Conservation (phyloP, 2,329 filamentous ascomycete genomes). For the Byssochlamys sp. region DNA sequence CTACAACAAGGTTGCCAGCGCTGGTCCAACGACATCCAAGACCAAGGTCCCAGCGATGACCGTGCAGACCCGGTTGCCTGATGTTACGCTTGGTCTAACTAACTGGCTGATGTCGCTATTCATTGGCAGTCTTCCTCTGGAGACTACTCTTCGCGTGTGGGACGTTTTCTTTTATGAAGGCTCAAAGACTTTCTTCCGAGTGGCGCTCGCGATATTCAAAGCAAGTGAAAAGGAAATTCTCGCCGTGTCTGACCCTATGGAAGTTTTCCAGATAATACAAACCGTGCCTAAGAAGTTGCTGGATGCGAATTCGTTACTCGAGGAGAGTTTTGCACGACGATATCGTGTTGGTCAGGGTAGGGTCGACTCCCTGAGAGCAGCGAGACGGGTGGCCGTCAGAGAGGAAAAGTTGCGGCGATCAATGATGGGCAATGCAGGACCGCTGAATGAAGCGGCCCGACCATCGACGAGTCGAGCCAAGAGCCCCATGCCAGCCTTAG, state of each 20-base stretch:
- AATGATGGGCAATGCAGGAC: slow-evolving; percentile 24
- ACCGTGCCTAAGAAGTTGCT: slow-evolving; percentile 69
- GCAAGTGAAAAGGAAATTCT: slow-evolving; percentile 71
- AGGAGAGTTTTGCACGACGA: slow-evolving; percentile 69
- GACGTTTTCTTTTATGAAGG: slow-evolving; percentile 94
- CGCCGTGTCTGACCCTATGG: slow-evolving; percentile 74
- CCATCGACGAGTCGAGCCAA: slow-evolving; percentile 16
- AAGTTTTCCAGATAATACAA: slow-evolving; percentile 91
- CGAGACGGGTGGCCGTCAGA: slow-evolving; percentile 48
- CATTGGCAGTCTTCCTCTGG: slow-evolving; percentile 83
- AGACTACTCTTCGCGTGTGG: slow-evolving; percentile 86
- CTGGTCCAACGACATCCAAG: slow-evolving; percentile 35
- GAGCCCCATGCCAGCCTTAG: slow-evolving; percentile 19
- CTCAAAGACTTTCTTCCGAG: slow-evolving; percentile 83
- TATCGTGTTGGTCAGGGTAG: slow-evolving; percentile 72
- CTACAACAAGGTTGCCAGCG: slow-evolving; percentile 79
- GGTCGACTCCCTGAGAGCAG: slow-evolving; percentile 65
- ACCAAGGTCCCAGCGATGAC: slow-evolving; percentile 34
- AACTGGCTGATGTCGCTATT: slow-evolving; percentile 98
- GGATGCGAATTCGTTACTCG: slow-evolving; percentile 72
- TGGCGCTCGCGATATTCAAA: slow-evolving; percentile 86
- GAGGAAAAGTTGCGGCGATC: slow-evolving; percentile 33
- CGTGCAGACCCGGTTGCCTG: slow-evolving; percentile 55
- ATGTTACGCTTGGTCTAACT: slow-evolving; percentile 84
- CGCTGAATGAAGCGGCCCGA: slow-evolving; percentile 25